These are phyloP conservation scores for Dalbergia cultrata DNA, from an alignment of 306 rosid species.

Conservation along the genomic window DNA sequence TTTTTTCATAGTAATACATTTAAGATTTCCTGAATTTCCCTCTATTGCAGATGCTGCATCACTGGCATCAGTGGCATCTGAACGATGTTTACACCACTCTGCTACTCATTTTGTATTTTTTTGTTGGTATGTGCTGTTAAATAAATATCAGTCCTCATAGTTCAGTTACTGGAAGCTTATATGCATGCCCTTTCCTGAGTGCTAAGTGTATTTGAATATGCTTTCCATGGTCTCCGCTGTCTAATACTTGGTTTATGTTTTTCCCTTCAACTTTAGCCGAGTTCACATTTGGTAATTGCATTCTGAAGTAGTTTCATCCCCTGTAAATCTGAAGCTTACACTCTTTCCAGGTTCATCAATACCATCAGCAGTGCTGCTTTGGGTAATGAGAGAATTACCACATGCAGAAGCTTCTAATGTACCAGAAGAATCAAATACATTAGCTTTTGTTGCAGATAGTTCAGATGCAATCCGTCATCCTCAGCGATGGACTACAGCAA, in stretches of 20 bases:
- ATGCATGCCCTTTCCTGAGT: constrained; percentile 10
- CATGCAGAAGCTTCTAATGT: constrained; percentile 53
- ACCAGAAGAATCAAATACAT: constrained; percentile 67
- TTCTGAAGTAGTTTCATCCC: constrained; percentile 31
- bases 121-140: constrained; percentile 71
- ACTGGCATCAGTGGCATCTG: constrained; percentile 57
- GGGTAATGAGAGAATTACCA: constrained; percentile 92
- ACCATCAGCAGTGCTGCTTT: constrained; percentile 81
- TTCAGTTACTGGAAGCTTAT: constrained; percentile 35
- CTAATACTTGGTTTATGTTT: constrained; percentile 21
- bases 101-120: constrained; percentile 76
- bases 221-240: constrained; percentile 17
- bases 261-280: constrained; percentile 19
- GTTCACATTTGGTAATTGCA: background rate
- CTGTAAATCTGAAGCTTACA: constrained; percentile 39
- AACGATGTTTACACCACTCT: constrained; percentile 63
- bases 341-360: constrained; percentile 78
- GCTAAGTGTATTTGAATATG: constrained; percentile 19
- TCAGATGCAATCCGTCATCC: constrained; percentile 63
- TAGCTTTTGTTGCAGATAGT: constrained; percentile 67
- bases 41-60: constrained; percentile 77
- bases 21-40: constrained; percentile 46
- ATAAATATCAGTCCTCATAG: constrained; percentile 21
- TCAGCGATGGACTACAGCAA: constrained; percentile 73
- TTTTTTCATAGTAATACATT: constrained; percentile 26